Percentiles rank a stretch among this genome's conserved stretches.
These are phyloP conservation scores for Zhuliangozyma blackwelliae DNA, from an alignment of 1,139 yeast genomes.

Conservation along the genomic window DNA sequence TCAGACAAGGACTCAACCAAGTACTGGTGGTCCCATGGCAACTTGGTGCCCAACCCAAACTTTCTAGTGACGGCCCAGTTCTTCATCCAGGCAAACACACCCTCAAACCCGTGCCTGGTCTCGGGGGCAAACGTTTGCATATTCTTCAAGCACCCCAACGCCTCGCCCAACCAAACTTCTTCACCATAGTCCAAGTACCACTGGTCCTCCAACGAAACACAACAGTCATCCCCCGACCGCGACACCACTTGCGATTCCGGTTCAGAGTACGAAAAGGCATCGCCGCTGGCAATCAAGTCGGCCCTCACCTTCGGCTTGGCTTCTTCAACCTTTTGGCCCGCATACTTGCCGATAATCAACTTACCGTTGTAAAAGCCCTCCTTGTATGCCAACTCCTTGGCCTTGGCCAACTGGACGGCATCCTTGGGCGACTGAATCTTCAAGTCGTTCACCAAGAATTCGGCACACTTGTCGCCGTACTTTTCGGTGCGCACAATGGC, in stretches of 20 bases:
- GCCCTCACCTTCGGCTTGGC: conserved; percentile 87
- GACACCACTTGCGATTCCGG: conserved; percentile 90
- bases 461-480: conserved; percentile 89
- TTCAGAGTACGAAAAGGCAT: conserved; percentile 88
- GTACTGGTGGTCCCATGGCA: conserved; percentile 96
- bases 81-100: conserved; percentile 92
- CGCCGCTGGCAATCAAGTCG: conserved; percentile 71
- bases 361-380: conserved; percentile 94
- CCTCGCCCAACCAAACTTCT: conserved; percentile 81
- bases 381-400: conserved; percentile 92
- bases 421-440: conserved; percentile 97
- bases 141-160: conserved; percentile 70
- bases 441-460: conserved; percentile 74
- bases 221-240: conserved; percentile 95
- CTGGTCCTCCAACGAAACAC: conserved; percentile 96
- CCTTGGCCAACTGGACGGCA: conserved; percentile 76
- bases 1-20: conserved; percentile 94
- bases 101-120: conserved; percentile 89
- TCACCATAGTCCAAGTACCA: conserved; percentile 99
- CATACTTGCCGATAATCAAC: conserved; percentile 74
- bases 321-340: conserved; percentile 83
- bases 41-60: conserved; percentile 90
- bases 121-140: conserved; percentile 84
- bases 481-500: conserved; percentile 76
- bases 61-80: conserved; percentile 99